These are phyloP conservation scores for Penicillium subrubescens DNA, from an alignment of 495 filamentous ascomycete species.

Conservation along the genomic window DNA sequence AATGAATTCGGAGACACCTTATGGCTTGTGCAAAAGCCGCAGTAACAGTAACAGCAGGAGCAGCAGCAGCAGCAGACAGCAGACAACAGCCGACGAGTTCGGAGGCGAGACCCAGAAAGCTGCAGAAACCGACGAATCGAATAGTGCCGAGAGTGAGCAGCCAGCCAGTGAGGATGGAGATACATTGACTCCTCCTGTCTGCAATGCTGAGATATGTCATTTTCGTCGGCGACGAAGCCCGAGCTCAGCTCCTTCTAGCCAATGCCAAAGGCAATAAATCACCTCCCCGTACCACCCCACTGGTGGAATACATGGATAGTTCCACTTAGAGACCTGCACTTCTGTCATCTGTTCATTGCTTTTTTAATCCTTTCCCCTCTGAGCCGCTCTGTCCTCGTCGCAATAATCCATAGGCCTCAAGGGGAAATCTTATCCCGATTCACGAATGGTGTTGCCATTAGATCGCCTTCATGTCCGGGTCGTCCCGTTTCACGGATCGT, in stretches of 20 bases:
- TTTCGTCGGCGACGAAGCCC: constrained; percentile 20
- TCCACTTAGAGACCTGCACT: constrained; percentile 5
- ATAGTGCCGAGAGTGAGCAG: constrained; percentile 8
- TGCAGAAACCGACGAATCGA: constrained; percentile 22
- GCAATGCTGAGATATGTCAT: constrained; percentile 33
- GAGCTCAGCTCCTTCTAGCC: constrained; percentile 27
- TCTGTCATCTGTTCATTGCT: constrained; percentile 12
- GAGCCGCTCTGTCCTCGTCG: background rate
- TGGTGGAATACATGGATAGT: constrained; percentile 13
- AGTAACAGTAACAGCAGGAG: background rate
- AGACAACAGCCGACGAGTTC: constrained; percentile 9
- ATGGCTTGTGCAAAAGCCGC: constrained; percentile 12
- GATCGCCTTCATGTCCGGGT: constrained; percentile 10
- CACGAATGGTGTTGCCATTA: background rate
- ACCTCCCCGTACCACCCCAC: constrained; percentile 23
- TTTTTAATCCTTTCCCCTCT: constrained; percentile 18
- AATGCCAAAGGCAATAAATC: constrained; percentile 27
- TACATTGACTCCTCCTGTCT: constrained; percentile 10
- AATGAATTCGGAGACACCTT: constrained; percentile 10
- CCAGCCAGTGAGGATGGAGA: constrained; percentile 23
- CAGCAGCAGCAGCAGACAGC: background rate
- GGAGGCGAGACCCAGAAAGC: constrained; percentile 26
- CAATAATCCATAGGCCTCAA: background rate
- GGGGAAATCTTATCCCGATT: background rate
- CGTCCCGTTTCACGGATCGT: constrained; percentile 11